Conservation (phyloP, 2,329 filamentous ascomycete species). For the Talaromyces pinophilus region DNA sequence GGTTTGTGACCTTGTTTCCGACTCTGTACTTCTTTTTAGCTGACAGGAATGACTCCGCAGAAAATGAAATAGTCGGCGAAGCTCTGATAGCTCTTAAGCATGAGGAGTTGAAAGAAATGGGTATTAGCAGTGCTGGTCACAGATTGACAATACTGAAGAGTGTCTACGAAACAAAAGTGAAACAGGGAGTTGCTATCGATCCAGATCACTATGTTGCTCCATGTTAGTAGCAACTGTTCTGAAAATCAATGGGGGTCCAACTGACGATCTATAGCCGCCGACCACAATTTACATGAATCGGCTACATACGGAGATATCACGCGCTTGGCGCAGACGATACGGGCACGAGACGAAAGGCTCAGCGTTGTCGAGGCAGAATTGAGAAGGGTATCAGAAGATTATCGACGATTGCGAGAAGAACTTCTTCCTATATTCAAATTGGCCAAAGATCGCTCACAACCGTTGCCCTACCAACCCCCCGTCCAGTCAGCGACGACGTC, state of each 20-base stretch:
- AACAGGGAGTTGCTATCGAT: constrained; percentile 87
- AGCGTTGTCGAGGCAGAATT: constrained; percentile 79
- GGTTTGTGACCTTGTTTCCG: constrained; percentile 58
- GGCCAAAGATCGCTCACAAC: constrained; percentile 87
- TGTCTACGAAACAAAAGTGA: constrained; percentile 94
- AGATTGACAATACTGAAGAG: constrained; percentile 92
- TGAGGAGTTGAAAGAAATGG: constrained; percentile 93
- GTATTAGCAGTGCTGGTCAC: constrained; percentile 88
- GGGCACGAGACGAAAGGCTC: constrained; percentile 87
- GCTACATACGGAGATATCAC: constrained; percentile 93
- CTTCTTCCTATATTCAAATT: constrained; percentile 86
- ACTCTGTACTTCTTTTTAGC: constrained; percentile 19
- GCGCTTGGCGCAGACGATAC: constrained; percentile 83
- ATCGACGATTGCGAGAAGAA: constrained; percentile 84
- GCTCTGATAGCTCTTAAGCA: constrained; percentile 85
- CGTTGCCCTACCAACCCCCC: constrained; percentile 64
- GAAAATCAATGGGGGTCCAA: neutral
- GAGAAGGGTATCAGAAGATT: constrained; percentile 81
- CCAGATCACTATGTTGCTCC: constrained; percentile 90
- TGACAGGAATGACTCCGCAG: constrained; percentile 49
- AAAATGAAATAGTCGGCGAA: constrained; percentile 93
- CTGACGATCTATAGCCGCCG: constrained; percentile 66
- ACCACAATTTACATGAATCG: constrained; percentile 81
- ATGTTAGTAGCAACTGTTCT: constrained; percentile 60
- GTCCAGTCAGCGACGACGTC: constrained; percentile 43